Evolutionary conservation across 2,329 filamentous ascomycete genomes (phyloP).

Genomic region (Fusarium albidum): DNA sequence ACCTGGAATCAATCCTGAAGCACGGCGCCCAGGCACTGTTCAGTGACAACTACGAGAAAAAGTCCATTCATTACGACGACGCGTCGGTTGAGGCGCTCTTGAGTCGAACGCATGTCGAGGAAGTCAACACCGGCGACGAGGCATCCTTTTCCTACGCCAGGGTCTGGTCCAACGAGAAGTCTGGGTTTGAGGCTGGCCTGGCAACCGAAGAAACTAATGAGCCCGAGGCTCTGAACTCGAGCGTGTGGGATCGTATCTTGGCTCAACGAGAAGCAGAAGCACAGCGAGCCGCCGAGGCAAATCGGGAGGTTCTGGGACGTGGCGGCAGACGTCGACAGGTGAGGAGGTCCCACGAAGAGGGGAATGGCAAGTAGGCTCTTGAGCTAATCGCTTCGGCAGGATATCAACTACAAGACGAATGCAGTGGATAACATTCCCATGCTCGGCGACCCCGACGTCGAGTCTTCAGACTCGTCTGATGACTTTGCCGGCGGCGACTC

Average conservation of each 20-base stretch:
- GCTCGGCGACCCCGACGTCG: constrained; percentile 37
- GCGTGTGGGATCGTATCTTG: constrained; percentile 91
- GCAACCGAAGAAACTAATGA: constrained; percentile 61
- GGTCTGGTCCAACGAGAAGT: constrained; percentile 88
- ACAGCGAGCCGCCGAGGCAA: constrained; percentile 71
- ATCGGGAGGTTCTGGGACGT: constrained; percentile 81
- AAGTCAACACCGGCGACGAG: constrained; percentile 74
- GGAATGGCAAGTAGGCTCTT: not conserved
- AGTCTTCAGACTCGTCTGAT: constrained; percentile 46
- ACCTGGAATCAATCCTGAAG: constrained; percentile 86
- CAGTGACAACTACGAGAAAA: constrained; percentile 72
- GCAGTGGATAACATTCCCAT: constrained; percentile 26
- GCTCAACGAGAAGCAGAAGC: constrained; percentile 82
- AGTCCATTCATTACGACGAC: constrained; percentile 82
- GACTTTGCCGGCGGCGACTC: constrained; percentile 46
- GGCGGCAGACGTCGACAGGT: constrained; percentile 75
- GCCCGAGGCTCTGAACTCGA: constrained; percentile 65
- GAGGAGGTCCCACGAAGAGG: constrained; percentile 33
- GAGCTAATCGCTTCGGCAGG: constrained; percentile 38
- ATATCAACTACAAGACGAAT: constrained; percentile 47
- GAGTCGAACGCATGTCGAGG: constrained; percentile 84
- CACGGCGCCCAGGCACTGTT: constrained; percentile 91
- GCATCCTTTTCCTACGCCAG: constrained; percentile 88
- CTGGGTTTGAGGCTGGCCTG: constrained; percentile 70
- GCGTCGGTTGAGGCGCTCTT: constrained; percentile 87